Evolutionary conservation across 2,329 filamentous ascomycete genomes (phyloP), one percentile per base, ranked within the genome.

Genomic region (Fusarium sp.): DNA sequence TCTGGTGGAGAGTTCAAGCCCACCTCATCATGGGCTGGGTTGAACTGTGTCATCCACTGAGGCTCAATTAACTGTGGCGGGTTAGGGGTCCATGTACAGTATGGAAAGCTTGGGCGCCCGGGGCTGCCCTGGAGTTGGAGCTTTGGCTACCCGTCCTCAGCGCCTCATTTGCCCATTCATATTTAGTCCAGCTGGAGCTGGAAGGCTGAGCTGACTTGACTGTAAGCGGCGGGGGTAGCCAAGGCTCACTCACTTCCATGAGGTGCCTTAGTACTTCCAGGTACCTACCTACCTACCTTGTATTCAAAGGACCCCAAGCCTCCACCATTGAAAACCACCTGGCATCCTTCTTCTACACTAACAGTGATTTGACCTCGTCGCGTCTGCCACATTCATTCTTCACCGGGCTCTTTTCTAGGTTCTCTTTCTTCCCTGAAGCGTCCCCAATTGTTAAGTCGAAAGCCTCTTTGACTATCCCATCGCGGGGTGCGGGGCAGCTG

Each of bases 401-500:
- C 45, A 33, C 24, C 19, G 20, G n/a, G 30, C 40, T 44, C 6
- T 22, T 39, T n/a, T 39, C 15, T 19, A 32, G 22, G 22, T 44
- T 41, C 39, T 43, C 15, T 22, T 60, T 60, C 19, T 28, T 24
- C 33, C 15, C 30, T 32, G 33, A 33, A 43, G 19, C 20, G 20
- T 22, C 39, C 37, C 28, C 32, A 47, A 49, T 47, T 26, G 20
- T n/a, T 35, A 14, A 44, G 28, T 33, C 14, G 19, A 20, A 28
- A 10, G 19, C 32, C 24, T 20, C 30, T n/a, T 51, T 10, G 26
- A 37, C 28, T 35, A 28, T 35, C 28, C 48, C 58, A 54, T 54
- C 50, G 62, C 51, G 59, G 65, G 64, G 59, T 62, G 61, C 71
- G 71, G 71, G 71, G 71, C 71, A 72, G 52, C 32, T 35, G n/a